Base-by-base conservation (phyloP, 306 rosid species). In the Dalbergia cultrata region DNA sequence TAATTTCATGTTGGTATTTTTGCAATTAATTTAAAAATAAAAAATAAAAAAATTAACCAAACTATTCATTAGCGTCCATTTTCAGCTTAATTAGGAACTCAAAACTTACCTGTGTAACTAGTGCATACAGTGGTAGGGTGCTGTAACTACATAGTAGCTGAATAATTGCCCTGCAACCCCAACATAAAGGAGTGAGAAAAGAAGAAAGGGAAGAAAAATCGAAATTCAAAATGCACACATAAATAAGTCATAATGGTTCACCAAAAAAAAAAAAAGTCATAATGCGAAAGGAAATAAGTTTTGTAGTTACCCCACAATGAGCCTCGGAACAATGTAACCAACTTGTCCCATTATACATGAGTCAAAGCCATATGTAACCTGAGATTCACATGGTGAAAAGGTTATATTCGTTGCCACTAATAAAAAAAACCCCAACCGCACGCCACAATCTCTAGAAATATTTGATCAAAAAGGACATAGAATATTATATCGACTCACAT, bases 291-390 rank as follows among this genome's bases (percentile, higher is more conserved):
- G 37, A 72, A 41, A 0, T 5, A 33, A 7, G 22, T 39, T 9
- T 54, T 39, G 33, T 21, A 37, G 21, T 79, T 91, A 95, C 99
- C 97, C 99, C 70, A 95, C 86, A 31, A 95, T 34, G 18, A 95
- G 94, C 86, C 97, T 86, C 3, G 97, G 97, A 66, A 91, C 8
- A 65, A 91, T 92, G 82, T 79, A 93, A 4, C 65, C 31, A 3
- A 89, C 74, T 61, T 76, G 64, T 75, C 99, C 98, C 99, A 95
- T 95, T 49, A 95, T 92, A 83, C 99, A 95, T 6, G 97, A 92
- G 61, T 89, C 85, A 43, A 93, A 90, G 12, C 90, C 84, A 86
- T 91, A 95, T 56, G 87, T 88, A 60, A 90, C 83, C 98, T 95
- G 37, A 78, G 41, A 54, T 37, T 64, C 31, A 76, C 13, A 71